Percentiles rank a stretch among this genome's conserved stretches.
Conservation (phyloP, 2,329 filamentous ascomycete species). For the Dichotomopilus funicola region DNA sequence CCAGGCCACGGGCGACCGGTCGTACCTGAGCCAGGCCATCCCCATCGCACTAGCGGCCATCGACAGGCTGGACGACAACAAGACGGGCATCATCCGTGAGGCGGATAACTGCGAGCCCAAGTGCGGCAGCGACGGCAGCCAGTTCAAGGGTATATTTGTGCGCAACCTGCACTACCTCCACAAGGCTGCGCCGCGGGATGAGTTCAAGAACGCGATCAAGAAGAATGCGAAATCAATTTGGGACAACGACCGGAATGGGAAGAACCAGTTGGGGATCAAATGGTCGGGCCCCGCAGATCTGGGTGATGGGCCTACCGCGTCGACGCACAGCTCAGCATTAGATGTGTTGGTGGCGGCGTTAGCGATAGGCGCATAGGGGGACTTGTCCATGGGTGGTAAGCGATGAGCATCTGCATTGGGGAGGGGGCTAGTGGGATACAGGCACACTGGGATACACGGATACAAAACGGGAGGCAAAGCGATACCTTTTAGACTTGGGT, state of each 20-base stretch:
- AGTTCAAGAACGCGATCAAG: slow-evolving; percentile 49
- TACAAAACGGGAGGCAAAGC: no score
- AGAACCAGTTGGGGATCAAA: slow-evolving; percentile 50
- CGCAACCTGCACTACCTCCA: slow-evolving; percentile 56
- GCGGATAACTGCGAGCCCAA: slow-evolving; percentile 41
- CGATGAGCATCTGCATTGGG: no score
- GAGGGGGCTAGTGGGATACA: no score
- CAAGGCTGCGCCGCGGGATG: slow-evolving; percentile 39
- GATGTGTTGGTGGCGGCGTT: slow-evolving; percentile 60
- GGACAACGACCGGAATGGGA: slow-evolving; percentile 46
- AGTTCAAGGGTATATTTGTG: slow-evolving; percentile 67
- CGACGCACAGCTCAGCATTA: slow-evolving; percentile 58
- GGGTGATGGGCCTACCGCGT: slow-evolving; percentile 43
- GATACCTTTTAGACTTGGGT: background rate
- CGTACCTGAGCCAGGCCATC: slow-evolving; percentile 36
- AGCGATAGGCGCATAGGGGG: slow-evolving; percentile 24
- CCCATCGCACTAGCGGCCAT: slow-evolving; percentile 48
- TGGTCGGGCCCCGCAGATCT: slow-evolving; percentile 52
- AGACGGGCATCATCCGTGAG: slow-evolving; percentile 46
- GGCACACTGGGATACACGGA: no score
- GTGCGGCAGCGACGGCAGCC: slow-evolving; percentile 45
- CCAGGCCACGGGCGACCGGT: slow-evolving; percentile 35
- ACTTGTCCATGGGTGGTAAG: background rate
- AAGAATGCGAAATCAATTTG: slow-evolving; percentile 61
- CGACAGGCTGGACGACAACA: slow-evolving; percentile 30